Evolutionary conservation across 177 flowering plant species (phyloP), one percentile per base, ranked within the genome.

Genomic region (Vitis hybrid): DNA sequence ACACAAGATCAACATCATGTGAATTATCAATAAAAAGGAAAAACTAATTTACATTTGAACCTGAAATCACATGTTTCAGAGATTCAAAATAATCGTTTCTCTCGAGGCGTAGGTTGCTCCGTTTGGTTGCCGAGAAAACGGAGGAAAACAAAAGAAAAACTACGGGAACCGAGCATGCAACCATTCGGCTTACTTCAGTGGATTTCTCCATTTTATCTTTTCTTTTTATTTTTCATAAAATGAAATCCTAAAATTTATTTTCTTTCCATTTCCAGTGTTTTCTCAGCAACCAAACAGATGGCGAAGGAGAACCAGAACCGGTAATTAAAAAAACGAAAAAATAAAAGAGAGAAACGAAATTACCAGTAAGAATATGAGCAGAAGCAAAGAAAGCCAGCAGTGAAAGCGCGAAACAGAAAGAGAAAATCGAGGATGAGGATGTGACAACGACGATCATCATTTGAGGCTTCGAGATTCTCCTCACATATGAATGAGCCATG

Each of bases 311-410:
- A 55, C 30, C 2, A 32, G 5, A 11, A n/a, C 21, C 7, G 5
- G 4, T 7, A n/a, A 9, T 48, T 24, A 24, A 24, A 2, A 24
- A 24, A 24, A 24, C 0, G 21, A 14, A 35, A 30, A 32, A 32
- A 61, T 14, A 11, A 35, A 24, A 24, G 27, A 14, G 24, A 61
- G 0, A n/a, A 8, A 40, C 13, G 32, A 55, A n/a, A 15, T 64
- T 65, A 71, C 69, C 69, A 14, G 67, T 3, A 32, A 50, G 30
- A 3, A 8, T 14, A 56, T 21, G 49, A 30, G 69, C 64, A 51
- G 58, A 27, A 52, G 57, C 58, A 13, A 65, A 15, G 14, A 14
- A 4, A 10, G 74, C 50, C 12, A 60, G 40, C 14, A 71, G 57
- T 35, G 30, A 51, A 10, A 70, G 19, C 35, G 56, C 40, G 14